Conservation (phyloP, 371 early-diverging fungal genomes). For the Mucor piriformis region DNA sequence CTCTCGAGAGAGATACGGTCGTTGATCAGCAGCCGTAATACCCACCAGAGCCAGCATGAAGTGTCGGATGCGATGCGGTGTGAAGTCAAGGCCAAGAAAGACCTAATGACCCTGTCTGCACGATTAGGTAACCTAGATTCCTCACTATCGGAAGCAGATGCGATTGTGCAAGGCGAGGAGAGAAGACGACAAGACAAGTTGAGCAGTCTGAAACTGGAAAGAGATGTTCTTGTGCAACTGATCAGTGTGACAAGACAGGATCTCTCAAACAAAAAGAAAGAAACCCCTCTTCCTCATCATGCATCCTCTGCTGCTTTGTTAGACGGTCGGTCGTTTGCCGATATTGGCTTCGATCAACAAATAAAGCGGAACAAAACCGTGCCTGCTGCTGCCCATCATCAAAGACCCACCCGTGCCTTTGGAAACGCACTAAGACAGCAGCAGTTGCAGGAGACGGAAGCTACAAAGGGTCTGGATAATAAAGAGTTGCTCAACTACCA, state of each 20-base stretch:
- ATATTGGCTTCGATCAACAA: constrained; percentile 34
- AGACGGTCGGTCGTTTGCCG: not conserved
- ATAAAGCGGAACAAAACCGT: not conserved
- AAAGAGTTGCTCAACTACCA: constrained; percentile 76
- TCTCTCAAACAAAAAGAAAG: constrained; percentile 10
- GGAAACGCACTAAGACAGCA: constrained; percentile 53
- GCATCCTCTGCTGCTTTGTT: not conserved
- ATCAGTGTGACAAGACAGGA: constrained; percentile 55
- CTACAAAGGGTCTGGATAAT: constrained; percentile 76
- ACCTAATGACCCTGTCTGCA: constrained; percentile 50
- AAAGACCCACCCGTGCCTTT: constrained; percentile 59
- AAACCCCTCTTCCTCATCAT: too few species aligned
- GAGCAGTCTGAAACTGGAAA: constrained; percentile 66
- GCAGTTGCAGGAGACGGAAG: constrained; percentile 64
- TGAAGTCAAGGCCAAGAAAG: constrained; percentile 76
- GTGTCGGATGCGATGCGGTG: constrained; percentile 75
- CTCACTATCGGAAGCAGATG: constrained; percentile 46
- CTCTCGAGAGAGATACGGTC: constrained; percentile 72
- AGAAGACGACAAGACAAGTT: constrained; percentile 77
- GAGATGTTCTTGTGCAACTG: constrained; percentile 55
- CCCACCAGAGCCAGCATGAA: constrained; percentile 69
- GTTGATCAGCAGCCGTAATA: constrained; percentile 67
- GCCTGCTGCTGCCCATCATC: not conserved
- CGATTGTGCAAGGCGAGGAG: constrained; percentile 68
- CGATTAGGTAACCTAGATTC: constrained; percentile 60